These are phyloP conservation scores for Sporothrix euskadiensis DNA, from an alignment of 2,329 filamentous ascomycete genomes.

Conservation along the genomic window DNA sequence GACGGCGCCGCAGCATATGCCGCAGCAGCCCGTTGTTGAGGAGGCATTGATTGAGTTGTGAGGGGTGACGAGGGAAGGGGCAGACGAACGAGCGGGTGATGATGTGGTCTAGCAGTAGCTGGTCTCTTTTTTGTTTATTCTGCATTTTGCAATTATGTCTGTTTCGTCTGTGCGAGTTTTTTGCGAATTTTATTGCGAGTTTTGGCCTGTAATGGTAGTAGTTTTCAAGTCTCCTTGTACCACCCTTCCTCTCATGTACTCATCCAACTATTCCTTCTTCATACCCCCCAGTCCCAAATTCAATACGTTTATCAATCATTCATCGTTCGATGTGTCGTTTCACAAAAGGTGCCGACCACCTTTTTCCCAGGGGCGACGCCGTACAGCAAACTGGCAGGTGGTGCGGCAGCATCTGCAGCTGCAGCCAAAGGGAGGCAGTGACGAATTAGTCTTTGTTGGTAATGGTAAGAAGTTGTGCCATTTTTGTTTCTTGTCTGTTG, in stretches of 20 bases:
- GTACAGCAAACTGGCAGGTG: conserved; percentile 30
- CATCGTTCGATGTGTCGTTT: neutral
- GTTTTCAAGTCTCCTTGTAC: neutral
- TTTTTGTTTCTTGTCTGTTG: neutral
- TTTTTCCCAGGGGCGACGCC: conserved; percentile 33
- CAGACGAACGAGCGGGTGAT: no score
- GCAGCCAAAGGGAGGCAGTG: neutral
- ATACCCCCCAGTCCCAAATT: neutral
- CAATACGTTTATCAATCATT: neutral
- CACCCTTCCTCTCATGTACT: neutral
- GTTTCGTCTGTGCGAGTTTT: neutral
- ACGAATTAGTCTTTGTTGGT: neutral
- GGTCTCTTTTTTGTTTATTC: neutral
- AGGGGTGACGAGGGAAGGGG: neutral
- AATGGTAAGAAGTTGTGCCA: neutral
- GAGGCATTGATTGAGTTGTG: conserved; percentile 76
- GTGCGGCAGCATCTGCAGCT: conserved; percentile 2
- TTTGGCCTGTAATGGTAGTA: neutral
- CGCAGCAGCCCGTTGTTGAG: conserved; percentile 62
- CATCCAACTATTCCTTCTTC: neutral
- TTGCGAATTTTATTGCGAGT: neutral
- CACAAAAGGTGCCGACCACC: conserved; percentile 21
- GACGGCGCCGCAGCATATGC: conserved; percentile 63
- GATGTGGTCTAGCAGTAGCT: neutral
- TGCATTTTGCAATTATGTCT: neutral